A percentile compares a stretch with the other conserved stretches of the same genome.
phyloP scores from a whole-genome alignment of 345 rosid genomes.

The Acer yangbiense region DNA sequence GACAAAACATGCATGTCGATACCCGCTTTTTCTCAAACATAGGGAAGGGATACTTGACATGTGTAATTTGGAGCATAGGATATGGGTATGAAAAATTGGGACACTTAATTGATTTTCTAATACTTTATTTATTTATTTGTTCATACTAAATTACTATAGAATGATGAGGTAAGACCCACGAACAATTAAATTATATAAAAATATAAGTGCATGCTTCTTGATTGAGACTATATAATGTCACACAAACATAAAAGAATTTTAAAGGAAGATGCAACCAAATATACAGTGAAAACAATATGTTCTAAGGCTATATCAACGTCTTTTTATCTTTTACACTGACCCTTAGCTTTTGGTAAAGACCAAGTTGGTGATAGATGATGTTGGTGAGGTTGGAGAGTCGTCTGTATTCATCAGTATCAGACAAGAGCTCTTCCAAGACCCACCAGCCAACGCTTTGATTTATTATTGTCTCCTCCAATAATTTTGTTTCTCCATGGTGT shows the following conservation, averaged over 20 bases:
- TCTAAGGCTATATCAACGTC: not conserved
- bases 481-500: slow-evolving; percentile 51
- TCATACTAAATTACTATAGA: too few relatives aligned
- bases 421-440: slow-evolving; percentile 32
- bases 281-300: not conserved
- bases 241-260: not conserved
- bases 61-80: too few relatives aligned
- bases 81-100: too few relatives aligned
- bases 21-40: too few relatives aligned
- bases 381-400: slow-evolving; percentile 51
- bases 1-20: too few relatives aligned
- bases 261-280: not conserved
- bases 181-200: too few relatives aligned
- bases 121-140: too few relatives aligned
- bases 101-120: too few relatives aligned
- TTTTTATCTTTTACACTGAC: slow-evolving; percentile 35
- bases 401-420: slow-evolving; percentile 38
- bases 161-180: too few relatives aligned
- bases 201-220: not conserved
- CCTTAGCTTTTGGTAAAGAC: slow-evolving; percentile 37
- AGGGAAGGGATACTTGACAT: too few relatives aligned
- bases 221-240: not conserved
- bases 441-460: slow-evolving; percentile 36
- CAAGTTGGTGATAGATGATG: slow-evolving; percentile 36
- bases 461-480: slow-evolving; percentile 57